phyloP scores from a whole-genome alignment of 1,139 yeast species.

The Geotrichum cucujoidarum region DNA sequence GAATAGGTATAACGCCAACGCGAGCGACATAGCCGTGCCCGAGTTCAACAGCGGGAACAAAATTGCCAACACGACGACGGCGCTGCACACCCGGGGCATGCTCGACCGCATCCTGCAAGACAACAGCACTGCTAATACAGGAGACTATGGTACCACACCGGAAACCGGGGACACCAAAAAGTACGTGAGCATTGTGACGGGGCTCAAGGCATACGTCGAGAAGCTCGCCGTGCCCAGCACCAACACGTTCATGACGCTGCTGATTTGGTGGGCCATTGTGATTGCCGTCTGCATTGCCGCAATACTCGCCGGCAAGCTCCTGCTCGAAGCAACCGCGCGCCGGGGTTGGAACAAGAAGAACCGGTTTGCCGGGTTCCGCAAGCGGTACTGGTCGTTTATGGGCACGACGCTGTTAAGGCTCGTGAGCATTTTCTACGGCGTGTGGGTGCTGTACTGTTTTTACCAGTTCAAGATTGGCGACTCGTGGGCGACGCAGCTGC shows the following conservation, averaged over 20 bases:
- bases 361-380: constrained; percentile 28
- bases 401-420: constrained; percentile 30
- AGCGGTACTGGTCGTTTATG: constrained; percentile 26
- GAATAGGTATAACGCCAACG: constrained; percentile 19
- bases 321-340: constrained; percentile 27
- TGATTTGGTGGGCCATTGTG: constrained; percentile 34
- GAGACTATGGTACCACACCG: background rate
- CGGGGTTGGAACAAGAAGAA: constrained; percentile 20
- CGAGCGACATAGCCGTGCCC: constrained; percentile 5
- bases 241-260: constrained; percentile 34
- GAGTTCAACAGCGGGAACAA: background rate
- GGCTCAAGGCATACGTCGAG: constrained; percentile 33
- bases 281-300: constrained; percentile 26
- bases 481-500: constrained; percentile 33
- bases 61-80: constrained; percentile 7
- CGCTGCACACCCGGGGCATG: background rate
- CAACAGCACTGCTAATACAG: background rate
- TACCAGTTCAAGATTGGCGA: constrained; percentile 35
- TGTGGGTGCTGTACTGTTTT: constrained; percentile 34
- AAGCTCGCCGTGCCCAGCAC: constrained; percentile 33
- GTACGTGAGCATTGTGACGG: constrained; percentile 29
- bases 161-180: constrained; percentile 4
- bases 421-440: constrained; percentile 33
- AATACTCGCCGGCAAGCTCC: constrained; percentile 26
- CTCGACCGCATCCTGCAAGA: background rate